Evolutionary conservation across 352 stramenopile genomes (phyloP), one percentile per base, ranked within the genome.

Genomic region (Globisporangium recalcitrans): DNA sequence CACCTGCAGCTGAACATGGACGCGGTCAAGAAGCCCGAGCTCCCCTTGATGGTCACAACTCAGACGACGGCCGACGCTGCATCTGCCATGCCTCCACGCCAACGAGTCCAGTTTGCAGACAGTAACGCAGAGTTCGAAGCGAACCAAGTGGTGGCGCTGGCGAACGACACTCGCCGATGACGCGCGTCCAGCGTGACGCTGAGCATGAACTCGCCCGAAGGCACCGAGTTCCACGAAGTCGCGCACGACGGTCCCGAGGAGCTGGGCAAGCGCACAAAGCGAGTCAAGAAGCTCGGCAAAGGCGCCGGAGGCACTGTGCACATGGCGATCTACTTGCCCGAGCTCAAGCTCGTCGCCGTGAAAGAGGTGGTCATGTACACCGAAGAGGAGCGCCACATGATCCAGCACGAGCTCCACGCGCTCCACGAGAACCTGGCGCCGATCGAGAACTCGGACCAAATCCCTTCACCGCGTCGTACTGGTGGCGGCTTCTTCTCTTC

Each of bases 331-430:
- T 96, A 97, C 65, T 58, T 96, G 7, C 90, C 89, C 0, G 66
- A 74, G 4, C 66, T 97, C 0, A 93, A 90, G 54, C 65, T 97
- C 3, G 88, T 97, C 4, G 90, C 90, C 0, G 76, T 96, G 1
- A 95, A 97, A 70, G 84, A 91, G 52, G 82, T 97, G 6, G 66
- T 89, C 1, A 69, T 97, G 0, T 91, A 86, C 60, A 85, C 96
- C 44, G 74, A 86, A 47, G 70, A 84, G 60, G 91, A 97, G 22
- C 71, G 85, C 1, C 66, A 88, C 46, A 84, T 96, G 72, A 76
- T 97, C 59, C 83, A 93, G 59, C 77, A 92, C 7, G 91, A 97
- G 44, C 77, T 97, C 7, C 82, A 90, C 29, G 85, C 87, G 3
- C 70, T 97, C 0, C 90, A 97, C 52, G 76, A 83, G 13, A 97